Conservation (phyloP, 805 yeast species). For the Candida nemodendra region DNA sequence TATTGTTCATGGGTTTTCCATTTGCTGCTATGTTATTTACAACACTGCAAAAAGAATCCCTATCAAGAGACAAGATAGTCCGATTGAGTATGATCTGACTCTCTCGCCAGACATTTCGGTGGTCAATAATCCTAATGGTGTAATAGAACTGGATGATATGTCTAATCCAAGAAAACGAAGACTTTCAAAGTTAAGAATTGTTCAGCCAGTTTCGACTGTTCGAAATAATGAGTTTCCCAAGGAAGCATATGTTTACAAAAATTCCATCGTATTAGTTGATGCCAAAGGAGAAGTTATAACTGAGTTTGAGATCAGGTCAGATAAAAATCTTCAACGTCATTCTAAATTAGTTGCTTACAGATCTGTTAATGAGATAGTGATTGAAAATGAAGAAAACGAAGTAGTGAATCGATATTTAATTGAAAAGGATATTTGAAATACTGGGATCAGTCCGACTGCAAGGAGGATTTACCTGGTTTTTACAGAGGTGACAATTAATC, state of each 20-base stretch:
- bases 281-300: conserved; percentile 44
- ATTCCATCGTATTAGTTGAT: conserved; percentile 41
- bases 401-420: conserved; percentile 48
- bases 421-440: conserved; percentile 1
- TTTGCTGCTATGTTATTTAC: conserved; percentile 52
- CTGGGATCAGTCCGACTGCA: too few species aligned
- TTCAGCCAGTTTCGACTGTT: conserved; percentile 3
- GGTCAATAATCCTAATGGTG: conserved; percentile 9
- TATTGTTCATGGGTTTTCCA: conserved; percentile 88
- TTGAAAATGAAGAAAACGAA: conserved; percentile 86
- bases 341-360: conserved; percentile 58
- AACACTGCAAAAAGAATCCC: conserved; percentile 32
- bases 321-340: neutral
- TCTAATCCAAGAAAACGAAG: conserved; percentile 2
- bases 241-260: conserved; percentile 43
- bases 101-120: neutral
- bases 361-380: conserved; percentile 64
- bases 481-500: too few species aligned
- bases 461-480: too few species aligned
- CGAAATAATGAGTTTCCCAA: conserved; percentile 26
- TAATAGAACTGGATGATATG: neutral
- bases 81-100: conserved; percentile 1
- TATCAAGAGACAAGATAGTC: conserved; percentile 21
- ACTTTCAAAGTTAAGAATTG: conserved; percentile 7
- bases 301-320: conserved; percentile 17